Conservation (phyloP, 352 stramenopile species). For the Globisporangium spiculum region DNA sequence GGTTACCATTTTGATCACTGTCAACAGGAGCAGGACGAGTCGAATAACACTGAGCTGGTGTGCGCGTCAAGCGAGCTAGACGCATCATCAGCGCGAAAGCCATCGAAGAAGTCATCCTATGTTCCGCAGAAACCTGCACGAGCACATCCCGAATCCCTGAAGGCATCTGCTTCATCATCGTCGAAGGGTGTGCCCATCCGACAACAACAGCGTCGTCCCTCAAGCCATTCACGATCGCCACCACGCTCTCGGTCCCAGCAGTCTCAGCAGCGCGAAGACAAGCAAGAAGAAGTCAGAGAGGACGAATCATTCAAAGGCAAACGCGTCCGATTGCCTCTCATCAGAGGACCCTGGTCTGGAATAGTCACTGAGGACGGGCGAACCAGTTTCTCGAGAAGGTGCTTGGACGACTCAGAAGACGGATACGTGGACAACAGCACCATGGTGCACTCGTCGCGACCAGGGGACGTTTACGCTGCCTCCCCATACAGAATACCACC, state of each 20-base stretch:
- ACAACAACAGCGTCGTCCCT: conserved; percentile 5
- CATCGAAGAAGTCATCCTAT: background rate
- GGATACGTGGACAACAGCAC: conserved; percentile 9
- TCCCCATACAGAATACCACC: conserved; percentile 24
- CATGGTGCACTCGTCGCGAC: conserved; percentile 7
- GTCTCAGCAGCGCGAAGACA: background rate
- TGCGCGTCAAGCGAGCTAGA: background rate
- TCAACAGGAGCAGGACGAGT: conserved; percentile 5
- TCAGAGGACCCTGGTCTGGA: background rate
- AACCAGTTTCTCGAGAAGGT: conserved; percentile 9
- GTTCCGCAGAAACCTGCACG: conserved; percentile 7
- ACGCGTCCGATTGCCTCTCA: conserved; percentile 7
- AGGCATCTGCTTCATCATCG: background rate
- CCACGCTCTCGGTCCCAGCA: conserved; percentile 6
- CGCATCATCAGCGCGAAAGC: background rate
- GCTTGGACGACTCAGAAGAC: conserved; percentile 1
- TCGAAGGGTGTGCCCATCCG: background rate
- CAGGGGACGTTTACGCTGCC: conserved; percentile 17
- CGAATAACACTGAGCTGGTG: background rate
- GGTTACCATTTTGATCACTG: background rate
- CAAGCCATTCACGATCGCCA: conserved; percentile 9
- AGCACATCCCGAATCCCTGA: background rate
- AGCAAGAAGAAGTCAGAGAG: background rate
- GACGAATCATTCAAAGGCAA: background rate
- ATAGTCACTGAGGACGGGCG: background rate